Evolutionary conservation across 495 filamentous ascomycete species (phyloP), one percentile per base, ranked within the genome.

Genomic region (Aspergillus egyptiacus): DNA sequence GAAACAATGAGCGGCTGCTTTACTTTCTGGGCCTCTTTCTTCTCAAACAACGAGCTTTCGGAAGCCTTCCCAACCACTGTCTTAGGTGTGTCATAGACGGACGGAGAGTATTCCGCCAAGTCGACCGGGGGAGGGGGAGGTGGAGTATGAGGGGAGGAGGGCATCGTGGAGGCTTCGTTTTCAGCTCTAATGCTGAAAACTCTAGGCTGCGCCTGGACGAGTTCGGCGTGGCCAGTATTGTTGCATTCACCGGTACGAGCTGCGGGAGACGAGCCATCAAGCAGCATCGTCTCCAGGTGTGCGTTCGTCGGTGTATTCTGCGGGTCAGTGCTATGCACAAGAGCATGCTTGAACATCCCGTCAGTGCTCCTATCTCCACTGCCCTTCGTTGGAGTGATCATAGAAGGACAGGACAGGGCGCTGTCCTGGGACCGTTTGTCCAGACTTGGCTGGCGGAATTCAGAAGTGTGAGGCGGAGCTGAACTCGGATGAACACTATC

Each of bases 221-320:
- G 6, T 23, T 54, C 50, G 6, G 53, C 30, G 8, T 56, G 53
- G n/a, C 53, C 53, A 15, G 20, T 48, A 13, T 53, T 56, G 2
- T 17, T 39, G 28, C 22, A 51, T 42, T 56, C 50, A 5, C 53
- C 57, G n/a, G 56, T 49, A 24, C 50, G 50, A 20, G 50, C 46
- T 8, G 42, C n/a, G 10, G 56, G 52, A 14, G 56, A 58, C 5
- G 56, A 58, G 18, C 56, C 49, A 27, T 53, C 52, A 15, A 55
- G 46, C 27, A 59, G 22, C 17, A 55, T 15, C 0, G 51, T 52
- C 2, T 48, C 38, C 5, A 59, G 38, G 20, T 17, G 44, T 6
- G 37, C 6, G 19, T 45, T 52, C 1, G 43, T 30, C 20, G n/a
- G n/a, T n/a, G 27, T 32, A 10, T 33, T 18, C 11, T 38, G 35